Evolutionary conservation across 1,284 basidiomycete genomes (phyloP).

Genomic region (Ceratobasidium theobromae): DNA sequence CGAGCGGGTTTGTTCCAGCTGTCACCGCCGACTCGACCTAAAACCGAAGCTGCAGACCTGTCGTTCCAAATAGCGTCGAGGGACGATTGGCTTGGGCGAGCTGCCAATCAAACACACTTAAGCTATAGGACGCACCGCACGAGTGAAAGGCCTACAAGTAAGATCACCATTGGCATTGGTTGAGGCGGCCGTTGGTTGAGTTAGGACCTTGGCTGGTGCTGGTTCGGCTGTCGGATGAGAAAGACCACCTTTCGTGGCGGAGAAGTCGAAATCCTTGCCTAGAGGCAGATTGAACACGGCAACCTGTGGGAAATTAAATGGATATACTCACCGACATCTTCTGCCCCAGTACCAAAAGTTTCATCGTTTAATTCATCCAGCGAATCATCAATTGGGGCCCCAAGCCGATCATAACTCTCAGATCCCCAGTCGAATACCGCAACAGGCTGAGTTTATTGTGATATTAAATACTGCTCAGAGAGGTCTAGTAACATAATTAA

Average conservation of each 20-base stretch:
- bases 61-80: conserved; percentile 78
- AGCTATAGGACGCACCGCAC: neutral
- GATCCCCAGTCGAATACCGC: conserved; percentile 87
- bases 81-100: conserved; percentile 41
- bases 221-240: conserved; percentile 9
- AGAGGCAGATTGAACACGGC: conserved; percentile 26
- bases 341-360: conserved; percentile 79
- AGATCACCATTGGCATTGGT: conserved; percentile 35
- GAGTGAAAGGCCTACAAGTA: conserved; percentile 5
- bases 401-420: conserved; percentile 87
- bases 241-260: conserved; percentile 39
- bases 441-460: conserved; percentile 23
- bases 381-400: conserved; percentile 82
- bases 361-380: conserved; percentile 93
- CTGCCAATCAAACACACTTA: neutral
- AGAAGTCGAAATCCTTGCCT: conserved; percentile 96
- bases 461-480: neutral
- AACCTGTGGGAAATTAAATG: neutral
- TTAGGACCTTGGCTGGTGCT: conserved; percentile 29
- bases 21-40: conserved; percentile 8
- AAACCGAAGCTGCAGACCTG: conserved; percentile 67
- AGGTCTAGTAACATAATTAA: conserved; percentile 53
- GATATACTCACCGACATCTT: conserved; percentile 59
- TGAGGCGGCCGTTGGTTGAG: conserved; percentile 5
- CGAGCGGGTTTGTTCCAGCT: conserved; percentile 7